Evolutionary conservation across 257 asterid genomes (phyloP).

Genomic region (Penstemon barbatus): DNA sequence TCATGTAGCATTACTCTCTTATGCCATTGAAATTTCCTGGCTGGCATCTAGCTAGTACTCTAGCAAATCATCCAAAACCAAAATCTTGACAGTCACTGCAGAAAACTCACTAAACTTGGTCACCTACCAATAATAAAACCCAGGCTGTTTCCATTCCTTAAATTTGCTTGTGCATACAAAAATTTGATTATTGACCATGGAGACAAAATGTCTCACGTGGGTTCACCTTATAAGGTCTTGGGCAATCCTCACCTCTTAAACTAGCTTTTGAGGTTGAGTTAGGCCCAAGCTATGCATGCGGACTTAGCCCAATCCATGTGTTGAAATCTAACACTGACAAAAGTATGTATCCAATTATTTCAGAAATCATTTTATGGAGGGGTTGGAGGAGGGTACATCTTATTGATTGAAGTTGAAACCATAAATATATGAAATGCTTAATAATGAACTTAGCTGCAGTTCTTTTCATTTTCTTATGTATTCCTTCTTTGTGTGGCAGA

Average conservation of each 20-base stretch:
- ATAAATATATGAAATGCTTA: conserved; percentile 22
- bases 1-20: background rate
- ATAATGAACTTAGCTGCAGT: conserved; percentile 3
- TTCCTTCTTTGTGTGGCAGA: conserved; percentile 50
- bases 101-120: no score
- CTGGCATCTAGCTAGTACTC: background rate
- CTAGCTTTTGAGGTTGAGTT: no score
- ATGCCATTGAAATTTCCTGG: conserved; percentile 11
- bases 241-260: no score
- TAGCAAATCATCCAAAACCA: no score
- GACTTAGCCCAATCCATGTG: no score
- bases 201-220: no score
- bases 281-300: no score
- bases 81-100: no score
- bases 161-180: no score
- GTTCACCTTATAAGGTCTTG: no score
- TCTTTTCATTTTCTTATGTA: conserved; percentile 20
- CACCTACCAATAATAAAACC: background rate
- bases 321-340: background rate
- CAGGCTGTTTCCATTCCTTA: background rate
- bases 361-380: background rate
- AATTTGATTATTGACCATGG: no score
- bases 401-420: background rate
- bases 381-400: conserved; percentile 8
- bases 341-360: background rate